These are phyloP conservation scores for Kwoniella dendrophila DNA, from an alignment of 768 basidiomycete genomes.

Conservation along the genomic window DNA sequence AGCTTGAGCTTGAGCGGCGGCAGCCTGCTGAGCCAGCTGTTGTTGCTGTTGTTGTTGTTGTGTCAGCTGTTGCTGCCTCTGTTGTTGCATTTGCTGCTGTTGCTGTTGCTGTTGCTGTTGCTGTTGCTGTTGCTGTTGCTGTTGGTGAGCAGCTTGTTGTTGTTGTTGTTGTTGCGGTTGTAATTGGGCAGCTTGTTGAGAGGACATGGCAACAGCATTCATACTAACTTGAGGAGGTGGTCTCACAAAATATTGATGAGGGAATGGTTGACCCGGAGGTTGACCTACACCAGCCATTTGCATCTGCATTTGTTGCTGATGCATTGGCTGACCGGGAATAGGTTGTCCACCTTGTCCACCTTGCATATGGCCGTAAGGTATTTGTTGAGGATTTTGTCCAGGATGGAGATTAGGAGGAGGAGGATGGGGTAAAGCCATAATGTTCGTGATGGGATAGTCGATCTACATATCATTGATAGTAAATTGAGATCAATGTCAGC, in stretches of 20 bases:
- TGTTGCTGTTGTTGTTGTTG: conserved; percentile 21
- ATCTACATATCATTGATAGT: background rate
- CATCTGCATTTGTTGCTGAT: conserved; percentile 33
- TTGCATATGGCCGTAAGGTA: conserved; percentile 28
- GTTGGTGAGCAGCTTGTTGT: conserved; percentile 14
- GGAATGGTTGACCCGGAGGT: conserved; percentile 21
- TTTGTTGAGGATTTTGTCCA: conserved; percentile 17
- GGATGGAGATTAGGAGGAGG: conserved; percentile 25
- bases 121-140: conserved; percentile 24
- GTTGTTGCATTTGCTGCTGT: conserved; percentile 26
- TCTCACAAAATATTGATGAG: conserved; percentile 28
- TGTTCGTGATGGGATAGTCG: conserved; percentile 7
- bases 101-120: conserved; percentile 10
- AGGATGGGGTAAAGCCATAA: conserved; percentile 38
- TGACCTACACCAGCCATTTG: conserved; percentile 21
- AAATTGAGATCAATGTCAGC: conserved; percentile 4
- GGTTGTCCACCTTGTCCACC: conserved; percentile 25
- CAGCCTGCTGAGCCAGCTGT: conserved; percentile 26
- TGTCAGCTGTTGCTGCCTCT: conserved; percentile 23
- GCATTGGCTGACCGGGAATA: conserved; percentile 16
- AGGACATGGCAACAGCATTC: conserved; percentile 25
- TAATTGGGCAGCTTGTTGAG: conserved; percentile 25
- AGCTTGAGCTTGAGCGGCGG: conserved; percentile 17
- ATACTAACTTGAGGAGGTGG: conserved; percentile 23
- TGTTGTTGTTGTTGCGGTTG: conserved; percentile 27